These are phyloP conservation scores for Albugo laibachii DNA, from an alignment of 352 stramenopile species.

Conservation along the genomic window DNA sequence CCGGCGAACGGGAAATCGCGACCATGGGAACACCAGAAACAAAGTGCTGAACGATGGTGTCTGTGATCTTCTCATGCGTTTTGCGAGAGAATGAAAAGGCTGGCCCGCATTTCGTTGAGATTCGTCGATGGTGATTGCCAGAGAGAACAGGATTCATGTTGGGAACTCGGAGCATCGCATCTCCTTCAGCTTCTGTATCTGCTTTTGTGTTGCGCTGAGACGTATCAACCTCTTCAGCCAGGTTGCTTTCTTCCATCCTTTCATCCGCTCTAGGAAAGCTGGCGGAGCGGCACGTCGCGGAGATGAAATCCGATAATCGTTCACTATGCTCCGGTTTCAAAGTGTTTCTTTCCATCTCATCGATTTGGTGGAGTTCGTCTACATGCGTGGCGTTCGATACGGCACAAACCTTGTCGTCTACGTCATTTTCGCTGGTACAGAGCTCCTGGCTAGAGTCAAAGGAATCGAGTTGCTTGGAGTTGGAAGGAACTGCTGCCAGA, in stretches of 20 bases:
- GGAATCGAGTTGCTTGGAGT: conserved; percentile 18
- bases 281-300: not conserved
- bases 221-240: conserved; percentile 23
- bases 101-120: conserved; percentile 56
- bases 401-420: conserved; percentile 1
- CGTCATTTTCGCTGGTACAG: conserved; percentile 12
- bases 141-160: too few relatives aligned
- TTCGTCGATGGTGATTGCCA: conserved; percentile 24
- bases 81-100: conserved; percentile 39
- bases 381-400: not conserved
- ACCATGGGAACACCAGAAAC: conserved; percentile 15
- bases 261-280: not conserved
- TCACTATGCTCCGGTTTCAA: not conserved
- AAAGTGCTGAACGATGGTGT: conserved; percentile 36
- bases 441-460: conserved; percentile 9
- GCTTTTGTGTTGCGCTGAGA: conserved; percentile 23
- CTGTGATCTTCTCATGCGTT: conserved; percentile 29
- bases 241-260: conserved; percentile 6
- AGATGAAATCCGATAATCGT: not conserved
- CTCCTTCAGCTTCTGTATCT: conserved; percentile 6
- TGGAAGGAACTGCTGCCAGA: conserved; percentile 42
- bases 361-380: not conserved
- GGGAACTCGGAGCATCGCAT: conserved; percentile 5
- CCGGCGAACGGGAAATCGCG: conserved; percentile 13
- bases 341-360: not conserved